phyloP scores from a whole-genome alignment of 805 yeast species.

The Kodamaea fukazawae region DNA sequence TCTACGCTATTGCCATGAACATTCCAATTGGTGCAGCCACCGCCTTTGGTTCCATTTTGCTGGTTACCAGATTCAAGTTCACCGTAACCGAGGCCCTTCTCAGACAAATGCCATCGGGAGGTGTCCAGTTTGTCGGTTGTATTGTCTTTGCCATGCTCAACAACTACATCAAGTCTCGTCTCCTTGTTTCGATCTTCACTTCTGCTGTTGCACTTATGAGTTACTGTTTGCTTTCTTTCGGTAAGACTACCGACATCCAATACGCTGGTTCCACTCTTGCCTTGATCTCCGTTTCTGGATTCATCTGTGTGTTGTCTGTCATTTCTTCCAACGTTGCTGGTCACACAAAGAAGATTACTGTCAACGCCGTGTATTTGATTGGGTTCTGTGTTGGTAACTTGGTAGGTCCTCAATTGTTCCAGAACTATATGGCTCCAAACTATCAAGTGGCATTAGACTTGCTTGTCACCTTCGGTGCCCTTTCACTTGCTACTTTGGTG shows the following conservation, averaged over 20 bases:
- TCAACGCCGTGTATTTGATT: constrained; percentile 44
- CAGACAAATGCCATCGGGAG: constrained; percentile 48
- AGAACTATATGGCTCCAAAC: constrained; percentile 40
- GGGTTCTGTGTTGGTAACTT: constrained; percentile 56
- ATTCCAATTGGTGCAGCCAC: constrained; percentile 40
- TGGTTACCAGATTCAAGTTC: constrained; percentile 25
- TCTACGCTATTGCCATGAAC: constrained; percentile 22
- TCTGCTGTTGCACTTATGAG: constrained; percentile 22
- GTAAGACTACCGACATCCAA: constrained; percentile 21
- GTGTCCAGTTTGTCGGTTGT: constrained; percentile 42
- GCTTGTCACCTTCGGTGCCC: constrained; percentile 33
- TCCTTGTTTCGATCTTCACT: constrained; percentile 25
- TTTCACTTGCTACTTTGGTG: constrained; percentile 25
- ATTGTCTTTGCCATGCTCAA: constrained; percentile 26
- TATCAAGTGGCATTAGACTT: constrained; percentile 41
- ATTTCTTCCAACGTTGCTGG: constrained; percentile 54
- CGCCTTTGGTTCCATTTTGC: constrained; percentile 32
- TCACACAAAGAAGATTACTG: constrained; percentile 52
- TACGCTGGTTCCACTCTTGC: constrained; percentile 31
- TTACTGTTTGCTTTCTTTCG: constrained; percentile 44
- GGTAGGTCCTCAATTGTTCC: constrained; percentile 54
- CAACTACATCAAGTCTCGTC: constrained; percentile 24
- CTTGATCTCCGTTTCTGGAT: constrained; percentile 27
- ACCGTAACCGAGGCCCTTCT: constrained; percentile 35
- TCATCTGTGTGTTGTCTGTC: constrained; percentile 30